Conservation (phyloP, 495 filamentous ascomycete genomes). For the Talaromyces adpressus region DNA sequence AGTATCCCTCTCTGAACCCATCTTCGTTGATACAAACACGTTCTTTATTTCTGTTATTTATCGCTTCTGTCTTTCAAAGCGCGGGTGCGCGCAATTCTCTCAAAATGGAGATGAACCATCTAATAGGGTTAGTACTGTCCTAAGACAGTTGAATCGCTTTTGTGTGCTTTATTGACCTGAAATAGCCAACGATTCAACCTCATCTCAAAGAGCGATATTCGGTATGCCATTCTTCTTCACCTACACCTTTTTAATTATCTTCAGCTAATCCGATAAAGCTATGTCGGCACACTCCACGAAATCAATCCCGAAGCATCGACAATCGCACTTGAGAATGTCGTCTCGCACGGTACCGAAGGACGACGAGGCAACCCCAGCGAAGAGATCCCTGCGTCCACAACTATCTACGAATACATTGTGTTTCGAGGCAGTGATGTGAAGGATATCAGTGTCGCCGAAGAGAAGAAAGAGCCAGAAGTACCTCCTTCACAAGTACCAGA, state of each 20-base stretch:
- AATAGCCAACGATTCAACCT: conserved; percentile 51
- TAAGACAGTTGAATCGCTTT: conserved; percentile 16
- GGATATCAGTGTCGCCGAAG: conserved; percentile 85
- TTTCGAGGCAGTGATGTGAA: conserved; percentile 99
- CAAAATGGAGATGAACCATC: conserved; percentile 48
- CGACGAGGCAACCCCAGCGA: conserved; percentile 68
- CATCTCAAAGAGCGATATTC: conserved; percentile 96
- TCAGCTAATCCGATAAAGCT: conserved; percentile 44
- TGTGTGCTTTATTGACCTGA: conserved; percentile 41
- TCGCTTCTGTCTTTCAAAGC: conserved; percentile 11
- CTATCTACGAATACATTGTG: conserved; percentile 97
- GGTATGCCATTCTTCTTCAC: conserved; percentile 44
- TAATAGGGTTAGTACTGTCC: conserved; percentile 42
- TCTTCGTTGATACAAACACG: conserved; percentile 6
- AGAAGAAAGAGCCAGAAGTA: conserved; percentile 63
- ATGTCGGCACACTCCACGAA: conserved; percentile 91
- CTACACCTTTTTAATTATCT: neutral
- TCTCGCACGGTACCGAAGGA: conserved; percentile 88
- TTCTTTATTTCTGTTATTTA: conserved; percentile 11
- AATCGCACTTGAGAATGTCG: conserved; percentile 91
- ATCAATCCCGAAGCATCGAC: conserved; percentile 97
- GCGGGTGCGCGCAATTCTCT: conserved; percentile 29
- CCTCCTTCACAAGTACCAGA: conserved; percentile 70
- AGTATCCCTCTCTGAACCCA: conserved; percentile 6
- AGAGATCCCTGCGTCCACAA: conserved; percentile 72